These are phyloP conservation scores for Globisporangium sylvaticum DNA, from an alignment of 352 stramenopile species.

Conservation along the genomic window DNA sequence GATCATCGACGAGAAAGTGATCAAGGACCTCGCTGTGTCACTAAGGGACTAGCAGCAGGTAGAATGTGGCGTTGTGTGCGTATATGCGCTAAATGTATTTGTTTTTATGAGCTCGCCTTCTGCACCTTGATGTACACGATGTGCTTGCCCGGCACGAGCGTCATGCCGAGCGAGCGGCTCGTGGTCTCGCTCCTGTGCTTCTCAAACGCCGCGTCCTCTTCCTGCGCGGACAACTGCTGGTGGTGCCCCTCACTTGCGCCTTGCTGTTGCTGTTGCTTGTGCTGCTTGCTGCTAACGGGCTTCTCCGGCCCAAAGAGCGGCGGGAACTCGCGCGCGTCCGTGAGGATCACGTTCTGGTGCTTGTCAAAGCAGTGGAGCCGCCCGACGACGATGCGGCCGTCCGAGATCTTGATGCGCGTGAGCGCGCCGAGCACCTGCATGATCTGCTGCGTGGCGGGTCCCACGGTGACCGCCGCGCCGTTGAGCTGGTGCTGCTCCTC, in stretches of 20 bases:
- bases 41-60: background rate
- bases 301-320: conserved; percentile 21
- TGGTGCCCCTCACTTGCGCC: conserved; percentile 22
- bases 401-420: conserved; percentile 65
- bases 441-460: conserved; percentile 42
- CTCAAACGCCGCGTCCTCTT: conserved; percentile 17
- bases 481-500: conserved; percentile 12
- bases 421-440: conserved; percentile 56
- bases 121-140: conserved; percentile 73
- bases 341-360: conserved; percentile 79
- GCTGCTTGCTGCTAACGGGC: background rate
- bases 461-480: conserved; percentile 17
- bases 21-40: conserved; percentile 38
- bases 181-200: conserved; percentile 21
- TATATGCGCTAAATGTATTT: background rate
- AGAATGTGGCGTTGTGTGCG: background rate
- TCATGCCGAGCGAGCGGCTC: conserved; percentile 62
- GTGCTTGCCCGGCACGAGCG: conserved; percentile 73
- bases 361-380: conserved; percentile 81
- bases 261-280: conserved; percentile 21
- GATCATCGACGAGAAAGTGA: conserved; percentile 71
- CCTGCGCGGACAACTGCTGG: background rate
- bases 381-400: conserved; percentile 63
- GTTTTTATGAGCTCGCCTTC: background rate
- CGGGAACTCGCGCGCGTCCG: conserved; percentile 59